Base-by-base conservation (phyloP, 768 basidiomycete species). In the Kondoa malvinella region DNA sequence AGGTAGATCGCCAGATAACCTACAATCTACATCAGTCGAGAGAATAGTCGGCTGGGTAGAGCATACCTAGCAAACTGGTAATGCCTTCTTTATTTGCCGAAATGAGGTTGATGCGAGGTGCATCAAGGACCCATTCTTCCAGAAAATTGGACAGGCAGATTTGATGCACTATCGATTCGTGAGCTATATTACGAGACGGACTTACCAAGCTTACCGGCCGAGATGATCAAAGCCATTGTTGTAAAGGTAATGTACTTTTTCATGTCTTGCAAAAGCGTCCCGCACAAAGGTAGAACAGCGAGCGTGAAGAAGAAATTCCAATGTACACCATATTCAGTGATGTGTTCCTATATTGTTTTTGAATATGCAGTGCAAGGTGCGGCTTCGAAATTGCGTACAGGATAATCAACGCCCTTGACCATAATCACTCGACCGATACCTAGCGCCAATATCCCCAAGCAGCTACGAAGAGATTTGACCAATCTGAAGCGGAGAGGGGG, bases 291-390 rank as follows among this genome's bases (percentile, higher is more conserved):
- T 3, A 96, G 75, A 0, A 89, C 72, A 0, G 87, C 90, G 26
- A 97, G 81, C 0, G 95, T 96, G 72, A 97, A 82, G 81, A 99
- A 99, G 78, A 97, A 96, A 76, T 97, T 97, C 95, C 95, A 99
- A 73, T 97, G 94, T 0, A 84, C 84, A 0, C 95, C 95, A 71
- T 97, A 97, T 78, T 99, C 95, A 0, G 92, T 86, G 66, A 87
- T 86, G 69, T 97, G 95, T 79, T 97, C 95, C 92, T 86, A 68
- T 32, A 0, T 12, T 30, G 34, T 17, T 27, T 27, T 17, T 14
- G 1, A 25, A 33, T 32, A 30, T 3, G 25, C 50, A 21, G 33
- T 27, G 26, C 21, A 16, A 31, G 2, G 15, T 57, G 25, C 30
- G 69, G 26, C 4, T 27, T 76, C n/a, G n/a, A 50, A 50, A 8